Conservation (phyloP, 768 basidiomycete genomes). For the Tulasnella sp. region DNA sequence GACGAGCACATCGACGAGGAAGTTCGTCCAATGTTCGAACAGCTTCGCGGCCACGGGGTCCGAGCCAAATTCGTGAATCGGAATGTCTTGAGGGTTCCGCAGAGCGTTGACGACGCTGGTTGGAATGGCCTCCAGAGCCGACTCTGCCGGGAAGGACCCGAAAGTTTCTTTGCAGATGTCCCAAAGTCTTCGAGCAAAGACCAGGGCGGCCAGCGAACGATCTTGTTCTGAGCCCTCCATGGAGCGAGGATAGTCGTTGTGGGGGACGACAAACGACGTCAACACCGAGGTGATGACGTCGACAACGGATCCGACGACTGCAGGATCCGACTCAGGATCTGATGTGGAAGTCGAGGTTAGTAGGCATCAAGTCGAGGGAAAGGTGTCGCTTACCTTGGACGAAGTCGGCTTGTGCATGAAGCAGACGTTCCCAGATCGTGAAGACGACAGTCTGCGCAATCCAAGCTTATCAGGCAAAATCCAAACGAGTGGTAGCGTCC, state of each 20-base stretch:
- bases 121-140: neutral
- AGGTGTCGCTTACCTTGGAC: neutral
- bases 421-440: conserved; percentile 17
- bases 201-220: neutral
- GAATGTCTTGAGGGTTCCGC: neutral
- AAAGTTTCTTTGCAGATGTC: conserved; percentile 10
- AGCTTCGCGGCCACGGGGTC: neutral
- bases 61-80: neutral
- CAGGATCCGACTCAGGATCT: neutral
- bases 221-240: conserved; percentile 2
- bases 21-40: conserved; percentile 22
- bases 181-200: conserved; percentile 13
- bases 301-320: neutral
- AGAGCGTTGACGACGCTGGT: neutral
- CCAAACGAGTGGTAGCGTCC: neutral
- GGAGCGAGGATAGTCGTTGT: conserved; percentile 7
- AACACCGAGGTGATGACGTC: neutral
- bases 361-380: too few species aligned
- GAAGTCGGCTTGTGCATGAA: conserved; percentile 15
- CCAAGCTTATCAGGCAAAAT: neutral
- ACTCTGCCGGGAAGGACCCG: neutral
- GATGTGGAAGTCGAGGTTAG: neutral
- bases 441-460: conserved; percentile 13
- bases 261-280: neutral
- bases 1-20: conserved; percentile 25